Conservation (phyloP, 177 flowering plant species). For the Vitis hybrid region DNA sequence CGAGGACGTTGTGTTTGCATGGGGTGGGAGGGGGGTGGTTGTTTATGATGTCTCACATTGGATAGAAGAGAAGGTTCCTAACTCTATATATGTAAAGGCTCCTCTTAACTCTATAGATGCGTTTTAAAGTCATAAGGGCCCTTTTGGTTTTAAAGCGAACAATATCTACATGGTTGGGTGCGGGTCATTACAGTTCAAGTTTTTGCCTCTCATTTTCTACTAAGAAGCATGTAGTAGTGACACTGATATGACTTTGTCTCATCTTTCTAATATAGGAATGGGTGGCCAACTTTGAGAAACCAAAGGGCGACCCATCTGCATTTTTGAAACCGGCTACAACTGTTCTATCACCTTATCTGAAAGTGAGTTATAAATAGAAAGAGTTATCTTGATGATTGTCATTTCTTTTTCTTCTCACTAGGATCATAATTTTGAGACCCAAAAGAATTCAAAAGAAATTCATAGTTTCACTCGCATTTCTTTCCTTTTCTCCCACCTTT, state of each 20-base stretch:
- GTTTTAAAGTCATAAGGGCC: no score
- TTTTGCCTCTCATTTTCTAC: neutral
- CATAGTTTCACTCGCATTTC: neutral
- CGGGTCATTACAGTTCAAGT: neutral
- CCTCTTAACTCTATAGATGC: no score
- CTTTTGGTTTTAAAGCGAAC: no score
- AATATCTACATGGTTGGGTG: no score
- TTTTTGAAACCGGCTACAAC: conserved; percentile 95
- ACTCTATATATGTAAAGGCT: no score
- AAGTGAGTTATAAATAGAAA: conserved; percentile 49
- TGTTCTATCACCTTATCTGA: conserved; percentile 88
- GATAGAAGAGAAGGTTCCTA: accelerated
- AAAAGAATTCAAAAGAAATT: neutral
- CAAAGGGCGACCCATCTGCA: conserved; percentile 91
- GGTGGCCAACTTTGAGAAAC: conserved; percentile 97
- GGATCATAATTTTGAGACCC: neutral
- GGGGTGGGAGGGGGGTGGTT: no score
- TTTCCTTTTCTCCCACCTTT: neutral
- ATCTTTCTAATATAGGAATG: conserved; percentile 53
- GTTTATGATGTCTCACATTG: no score
- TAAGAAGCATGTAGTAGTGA: neutral
- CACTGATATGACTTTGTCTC: neutral
- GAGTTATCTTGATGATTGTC: neutral
- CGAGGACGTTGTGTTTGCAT: no score
- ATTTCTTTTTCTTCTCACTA: neutral